Conservation (phyloP, 176 grass and related monocot genomes). For the Avena atlantica region DNA sequence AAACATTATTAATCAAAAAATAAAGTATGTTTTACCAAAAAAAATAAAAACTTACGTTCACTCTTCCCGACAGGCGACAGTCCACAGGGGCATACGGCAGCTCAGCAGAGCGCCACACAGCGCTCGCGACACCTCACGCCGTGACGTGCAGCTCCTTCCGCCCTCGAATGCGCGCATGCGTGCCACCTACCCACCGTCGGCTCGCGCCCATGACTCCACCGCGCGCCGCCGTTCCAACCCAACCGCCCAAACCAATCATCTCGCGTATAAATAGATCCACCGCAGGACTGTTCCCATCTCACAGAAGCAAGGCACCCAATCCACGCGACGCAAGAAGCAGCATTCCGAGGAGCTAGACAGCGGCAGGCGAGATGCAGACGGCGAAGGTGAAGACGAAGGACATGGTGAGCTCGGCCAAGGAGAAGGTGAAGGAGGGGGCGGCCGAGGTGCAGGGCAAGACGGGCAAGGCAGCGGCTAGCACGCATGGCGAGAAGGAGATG, state of each 20-base stretch:
- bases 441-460: conserved; percentile 55
- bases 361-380: conserved; percentile 38
- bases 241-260: no score
- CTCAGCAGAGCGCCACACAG: not conserved
- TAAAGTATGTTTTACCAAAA: no score
- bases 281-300: no score
- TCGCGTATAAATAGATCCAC: no score
- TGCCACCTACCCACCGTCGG: conserved; percentile 7
- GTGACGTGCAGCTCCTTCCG: conserved; percentile 28
- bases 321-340: no score
- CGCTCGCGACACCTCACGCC: conserved; percentile 36
- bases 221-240: no score
- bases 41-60: no score
- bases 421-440: conserved; percentile 56
- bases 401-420: conserved; percentile 61
- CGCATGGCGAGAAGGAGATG: conserved; percentile 50
- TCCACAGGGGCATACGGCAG: not conserved
- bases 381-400: conserved; percentile 72
- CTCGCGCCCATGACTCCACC: no score
- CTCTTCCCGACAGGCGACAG: not conserved
- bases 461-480: conserved; percentile 45
- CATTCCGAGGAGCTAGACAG: not conserved
- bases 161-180: conserved; percentile 16
- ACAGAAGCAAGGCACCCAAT: no score
- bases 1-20: no score